Percentiles rank a stretch among this genome's conserved stretches.
Evolutionary conservation across 78 protist species (phyloP).

Genomic region (Creolimax fragrantissima): DNA sequence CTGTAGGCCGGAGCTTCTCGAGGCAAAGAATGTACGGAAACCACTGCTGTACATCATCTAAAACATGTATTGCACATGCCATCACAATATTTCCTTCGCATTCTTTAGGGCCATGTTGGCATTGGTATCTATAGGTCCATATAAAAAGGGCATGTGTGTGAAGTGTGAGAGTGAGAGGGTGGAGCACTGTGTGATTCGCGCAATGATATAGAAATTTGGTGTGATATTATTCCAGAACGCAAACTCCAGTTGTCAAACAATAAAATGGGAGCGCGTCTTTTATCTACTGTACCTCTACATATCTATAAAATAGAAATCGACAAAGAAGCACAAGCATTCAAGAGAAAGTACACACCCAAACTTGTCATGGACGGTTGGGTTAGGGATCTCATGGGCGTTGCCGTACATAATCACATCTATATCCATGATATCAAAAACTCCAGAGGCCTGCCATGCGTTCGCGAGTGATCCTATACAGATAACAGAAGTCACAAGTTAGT

Average conservation of each 20-base stretch:
- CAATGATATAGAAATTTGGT: too few relatives aligned
- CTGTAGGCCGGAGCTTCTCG: background rate
- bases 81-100: background rate
- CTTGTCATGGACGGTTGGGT: background rate
- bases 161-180: too few relatives aligned
- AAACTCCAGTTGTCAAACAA: too few relatives aligned
- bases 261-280: too few relatives aligned
- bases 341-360: background rate
- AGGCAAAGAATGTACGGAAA: background rate
- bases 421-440: background rate
- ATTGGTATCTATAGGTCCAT: background rate
- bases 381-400: background rate
- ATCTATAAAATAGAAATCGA: too few relatives aligned
- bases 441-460: background rate
- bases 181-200: too few relatives aligned
- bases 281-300: too few relatives aligned
- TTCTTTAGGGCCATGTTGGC: conserved; percentile 10
- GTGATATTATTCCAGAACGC: too few relatives aligned
- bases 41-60: background rate
- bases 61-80: background rate
- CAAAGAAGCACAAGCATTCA: too few relatives aligned
- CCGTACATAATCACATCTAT: background rate
- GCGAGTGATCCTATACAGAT: background rate
- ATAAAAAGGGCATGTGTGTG: too few relatives aligned
- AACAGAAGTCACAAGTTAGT: too few relatives aligned